Base-by-base conservation (phyloP, 805 yeast species). In the Huiozyma sinensis region DNA sequence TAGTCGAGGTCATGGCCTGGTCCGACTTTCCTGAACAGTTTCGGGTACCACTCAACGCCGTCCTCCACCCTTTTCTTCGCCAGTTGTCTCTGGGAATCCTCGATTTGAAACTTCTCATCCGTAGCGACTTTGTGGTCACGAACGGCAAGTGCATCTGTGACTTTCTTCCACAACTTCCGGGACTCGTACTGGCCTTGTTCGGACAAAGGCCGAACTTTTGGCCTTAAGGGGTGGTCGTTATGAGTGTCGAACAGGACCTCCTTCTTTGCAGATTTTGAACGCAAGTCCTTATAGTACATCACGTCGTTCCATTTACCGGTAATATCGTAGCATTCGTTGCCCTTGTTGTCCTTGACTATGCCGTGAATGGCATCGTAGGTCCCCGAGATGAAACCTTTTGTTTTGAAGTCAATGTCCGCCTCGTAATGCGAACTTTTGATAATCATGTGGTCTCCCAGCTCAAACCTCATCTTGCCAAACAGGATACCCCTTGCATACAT, bases 291-390 rank as follows among this genome's bases (percentile, higher is more conserved):
- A 40, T 88, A 75, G 44, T 79, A 73, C 75, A 92, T 80, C 1
- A 78, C 68, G 49, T 81, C 95, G 64, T 88, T 87, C 98, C 98
- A 92, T 64, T 92, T 90, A 10, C 98, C 98, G 8, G 81, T 55
- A 34, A 90, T 70, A 52, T 77, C 83, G 57, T 69, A 87, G 33
- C 81, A 61, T 2, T 68, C 68, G 51, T 81, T 77, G 17, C 77
- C 78, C 2, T 71, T 64, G 29, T 69, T 54, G 40, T 75, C 72
- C 56, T 73, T 77, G 43, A 89, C 71, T 5, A 61, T 64, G 43
- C 97, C 98, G 52, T 77, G 82, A 50, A 92, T 84, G 6, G 84
- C 84, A 61, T 92, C 94, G 63, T 90, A 92, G 3, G 90, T 76
- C 17, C 98, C 98, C 24, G 89, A 75, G 37, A 92, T 84, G 59